Evolutionary conservation across 2,329 filamentous ascomycete genomes (phyloP).

Genomic region (Penicillium sp.): DNA sequence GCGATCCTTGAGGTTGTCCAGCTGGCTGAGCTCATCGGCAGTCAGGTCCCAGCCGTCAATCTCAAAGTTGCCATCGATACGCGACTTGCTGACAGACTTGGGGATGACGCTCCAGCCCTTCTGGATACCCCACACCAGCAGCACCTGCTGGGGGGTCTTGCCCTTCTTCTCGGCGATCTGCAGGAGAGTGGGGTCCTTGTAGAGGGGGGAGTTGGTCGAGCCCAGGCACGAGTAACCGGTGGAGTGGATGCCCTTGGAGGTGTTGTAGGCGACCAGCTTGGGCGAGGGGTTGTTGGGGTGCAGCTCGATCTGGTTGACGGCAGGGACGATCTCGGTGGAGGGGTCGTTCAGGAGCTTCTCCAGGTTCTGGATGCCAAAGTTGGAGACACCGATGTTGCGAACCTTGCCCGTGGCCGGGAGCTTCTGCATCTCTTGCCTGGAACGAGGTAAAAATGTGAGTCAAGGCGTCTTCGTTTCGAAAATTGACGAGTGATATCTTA

Average conservation of each 20-base stretch:
- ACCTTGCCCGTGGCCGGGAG: constrained; percentile 58
- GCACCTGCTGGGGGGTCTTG: constrained; percentile 55
- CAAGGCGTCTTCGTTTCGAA: neutral
- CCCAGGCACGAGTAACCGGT: constrained; percentile 58
- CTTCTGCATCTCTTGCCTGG: constrained; percentile 52
- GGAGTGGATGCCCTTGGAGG: constrained; percentile 53
- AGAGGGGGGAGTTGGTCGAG: constrained; percentile 54
- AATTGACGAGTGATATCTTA: constrained; percentile 10
- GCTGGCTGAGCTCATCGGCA: constrained; percentile 66
- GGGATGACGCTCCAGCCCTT: constrained; percentile 81
- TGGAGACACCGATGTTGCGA: constrained; percentile 78
- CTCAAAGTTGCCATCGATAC: constrained; percentile 74
- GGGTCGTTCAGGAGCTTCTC: constrained; percentile 69
- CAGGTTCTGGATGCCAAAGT: constrained; percentile 77
- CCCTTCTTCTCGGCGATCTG: constrained; percentile 55
- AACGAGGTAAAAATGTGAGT: constrained; percentile 54
- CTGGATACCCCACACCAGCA: constrained; percentile 71
- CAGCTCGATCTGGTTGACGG: constrained; percentile 54
- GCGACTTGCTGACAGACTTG: constrained; percentile 71
- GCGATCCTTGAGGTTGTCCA: constrained; percentile 67
- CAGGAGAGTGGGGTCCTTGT: constrained; percentile 53
- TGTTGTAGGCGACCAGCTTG: constrained; percentile 51
- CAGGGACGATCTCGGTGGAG: constrained; percentile 56
- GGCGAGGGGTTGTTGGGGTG: constrained; percentile 70
- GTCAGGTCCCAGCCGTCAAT: constrained; percentile 71